These are phyloP conservation scores for Sporisorium sorghi DNA, from an alignment of 1,284 basidiomycete genomes.

Conservation along the genomic window DNA sequence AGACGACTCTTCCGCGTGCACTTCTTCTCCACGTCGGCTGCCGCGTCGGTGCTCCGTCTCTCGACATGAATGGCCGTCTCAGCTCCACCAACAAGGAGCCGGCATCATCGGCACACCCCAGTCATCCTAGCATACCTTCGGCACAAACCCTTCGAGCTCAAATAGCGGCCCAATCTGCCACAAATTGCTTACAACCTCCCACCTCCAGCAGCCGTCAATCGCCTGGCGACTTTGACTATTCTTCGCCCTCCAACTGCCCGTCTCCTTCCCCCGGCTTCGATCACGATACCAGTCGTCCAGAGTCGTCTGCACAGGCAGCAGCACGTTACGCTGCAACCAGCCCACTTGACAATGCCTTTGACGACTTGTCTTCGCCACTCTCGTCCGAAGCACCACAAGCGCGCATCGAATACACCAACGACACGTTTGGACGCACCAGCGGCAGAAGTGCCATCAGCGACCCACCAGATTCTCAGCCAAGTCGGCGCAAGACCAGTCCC, in stretches of 20 bases:
- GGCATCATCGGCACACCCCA: background rate
- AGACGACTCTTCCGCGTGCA: background rate
- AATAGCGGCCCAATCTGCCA: background rate
- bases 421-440: conserved; percentile 31
- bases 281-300: conserved; percentile 13
- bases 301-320: conserved; percentile 28
- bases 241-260: conserved; percentile 22
- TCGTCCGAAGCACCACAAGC: conserved; percentile 3
- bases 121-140: background rate
- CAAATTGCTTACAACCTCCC: background rate
- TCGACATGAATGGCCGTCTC: conserved; percentile 24
- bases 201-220: conserved; percentile 8
- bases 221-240: conserved; percentile 15
- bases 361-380: conserved; percentile 5
- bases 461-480: background rate
- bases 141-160: conserved; percentile 5
- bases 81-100: conserved; percentile 11
- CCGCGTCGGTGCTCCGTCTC: background rate
- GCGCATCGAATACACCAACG: conserved; percentile 16
- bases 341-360: conserved; percentile 2
- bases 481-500: conserved; percentile 28
- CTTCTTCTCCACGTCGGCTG: background rate
- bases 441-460: conserved; percentile 24
- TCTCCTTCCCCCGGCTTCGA: conserved; percentile 12
- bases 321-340: conserved; percentile 4